phyloP scores from a whole-genome alignment of 164 flowering plant species.

The Liriodendron chinense region DNA sequence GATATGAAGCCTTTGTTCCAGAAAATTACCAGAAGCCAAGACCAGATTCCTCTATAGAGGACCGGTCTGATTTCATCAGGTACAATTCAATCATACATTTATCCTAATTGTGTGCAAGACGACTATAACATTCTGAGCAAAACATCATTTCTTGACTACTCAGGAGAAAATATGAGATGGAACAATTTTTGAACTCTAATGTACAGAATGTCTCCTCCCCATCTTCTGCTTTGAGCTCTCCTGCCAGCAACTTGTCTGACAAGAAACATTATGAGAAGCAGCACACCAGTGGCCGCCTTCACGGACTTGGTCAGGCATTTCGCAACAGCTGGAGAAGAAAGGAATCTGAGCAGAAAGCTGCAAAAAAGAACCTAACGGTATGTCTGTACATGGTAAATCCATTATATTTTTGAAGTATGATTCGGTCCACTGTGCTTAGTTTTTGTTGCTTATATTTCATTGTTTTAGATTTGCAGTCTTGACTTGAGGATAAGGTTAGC shows the following conservation, averaged over 20 bases:
- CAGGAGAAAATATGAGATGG: slow-evolving; percentile 91
- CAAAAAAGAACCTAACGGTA: slow-evolving; percentile 61
- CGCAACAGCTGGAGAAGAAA: slow-evolving; percentile 86
- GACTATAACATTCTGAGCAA: slow-evolving; percentile 11
- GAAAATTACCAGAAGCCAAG: slow-evolving; percentile 51
- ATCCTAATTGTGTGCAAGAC: background rate
- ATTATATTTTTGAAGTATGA: background rate
- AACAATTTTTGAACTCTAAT: slow-evolving; percentile 48
- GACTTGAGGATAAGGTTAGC: no score
- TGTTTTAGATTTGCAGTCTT: background rate
- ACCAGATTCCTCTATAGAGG: slow-evolving; percentile 70
- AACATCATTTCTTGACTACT: slow-evolving; percentile 17
- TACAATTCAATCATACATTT: slow-evolving; percentile 17
- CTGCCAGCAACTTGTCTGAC: slow-evolving; percentile 22
- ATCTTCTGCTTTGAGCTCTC: slow-evolving; percentile 17
- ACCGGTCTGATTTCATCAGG: slow-evolving; percentile 83
- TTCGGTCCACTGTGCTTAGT: background rate
- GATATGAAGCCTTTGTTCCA: slow-evolving; percentile 78
- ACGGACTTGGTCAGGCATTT: slow-evolving; percentile 65
- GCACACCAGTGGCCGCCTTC: slow-evolving; percentile 37
- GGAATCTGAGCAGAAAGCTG: slow-evolving; percentile 35
- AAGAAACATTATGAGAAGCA: slow-evolving; percentile 58
- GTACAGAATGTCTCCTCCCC: slow-evolving; percentile 33
- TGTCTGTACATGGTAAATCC: slow-evolving; percentile 1
- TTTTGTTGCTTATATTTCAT: background rate